phyloP scores from a whole-genome alignment of 768 basidiomycete species.

The Naematelia aurantialba region DNA sequence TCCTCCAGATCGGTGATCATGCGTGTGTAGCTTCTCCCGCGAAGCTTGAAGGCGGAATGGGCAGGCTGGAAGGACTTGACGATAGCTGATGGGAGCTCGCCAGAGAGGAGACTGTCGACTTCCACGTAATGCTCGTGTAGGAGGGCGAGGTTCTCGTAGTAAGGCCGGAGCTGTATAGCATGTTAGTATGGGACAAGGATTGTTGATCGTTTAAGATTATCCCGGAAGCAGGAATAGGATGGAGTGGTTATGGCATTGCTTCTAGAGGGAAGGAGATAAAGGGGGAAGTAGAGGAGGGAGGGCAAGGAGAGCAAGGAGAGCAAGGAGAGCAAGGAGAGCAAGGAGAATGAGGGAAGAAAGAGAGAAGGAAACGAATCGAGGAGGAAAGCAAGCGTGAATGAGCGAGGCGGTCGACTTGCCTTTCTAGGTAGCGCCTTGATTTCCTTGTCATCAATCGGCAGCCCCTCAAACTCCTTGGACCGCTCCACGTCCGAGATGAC shows the following conservation, averaged over 20 bases:
- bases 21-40: slow-evolving; percentile 9
- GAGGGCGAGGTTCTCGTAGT: slow-evolving; percentile 41
- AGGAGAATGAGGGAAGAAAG: not conserved
- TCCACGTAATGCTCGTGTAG: slow-evolving; percentile 41
- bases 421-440: slow-evolving; percentile 43
- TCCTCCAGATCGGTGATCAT: not conserved
- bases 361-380: not conserved
- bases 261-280: not conserved
- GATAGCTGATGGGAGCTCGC: slow-evolving; percentile 39
- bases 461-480: slow-evolving; percentile 25
- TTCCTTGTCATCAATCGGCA: slow-evolving; percentile 35
- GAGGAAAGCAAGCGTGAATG: not conserved
- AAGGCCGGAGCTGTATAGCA: slow-evolving; percentile 38
- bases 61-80: slow-evolving; percentile 35
- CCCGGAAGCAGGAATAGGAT: not conserved
- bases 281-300: not conserved
- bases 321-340: not conserved
- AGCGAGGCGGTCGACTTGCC: slow-evolving; percentile 13
- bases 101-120: slow-evolving; percentile 43
- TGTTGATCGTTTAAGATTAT: not conserved
- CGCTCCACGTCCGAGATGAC: slow-evolving; percentile 24
- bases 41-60: slow-evolving; percentile 2
- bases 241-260: not conserved
- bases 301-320: not conserved
- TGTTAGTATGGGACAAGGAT: no score